Base-by-base conservation (phyloP, 2,329 filamentous ascomycete genomes). In the Elsinoe arachidis region DNA sequence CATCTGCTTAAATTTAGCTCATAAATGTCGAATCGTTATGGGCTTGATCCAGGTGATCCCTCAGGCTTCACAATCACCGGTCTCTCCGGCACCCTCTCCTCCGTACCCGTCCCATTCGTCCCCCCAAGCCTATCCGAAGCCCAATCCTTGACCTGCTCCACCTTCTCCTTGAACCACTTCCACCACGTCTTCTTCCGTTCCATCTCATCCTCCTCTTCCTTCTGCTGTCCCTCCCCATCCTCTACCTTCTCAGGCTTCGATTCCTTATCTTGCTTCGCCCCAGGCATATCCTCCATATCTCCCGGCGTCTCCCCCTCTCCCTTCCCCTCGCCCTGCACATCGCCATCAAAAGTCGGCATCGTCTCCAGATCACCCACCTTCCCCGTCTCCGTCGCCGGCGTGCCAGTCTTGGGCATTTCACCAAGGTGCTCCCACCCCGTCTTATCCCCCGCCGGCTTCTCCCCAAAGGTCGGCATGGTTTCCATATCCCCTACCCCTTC, bases 101-200 rank as follows among this genome's bases (percentile, higher is more conserved):
- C 41, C 30, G n/a, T 39, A n/a, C 11, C 26, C 12, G 41, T 49
- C 14, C 5, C 37, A 12, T 39, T 55, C 10, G 56, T 56, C 9
- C 41, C 37, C 21, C 26, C 34, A 9, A 37, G 47, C 37, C 12
- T 58, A 49, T 26, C 60, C 56, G 23, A 55, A 30, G 21, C 56
- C 52, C 33, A 61, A 44, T 33, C 56, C 54, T 19, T 60, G 61
- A 19, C 59, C 58, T 15, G 61, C 17, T 61, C 57, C 7, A 59
- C n/a, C 30, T 61, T 44, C 5, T 43, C 39, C 30, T 56, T 56
- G 43, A 59, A 34, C 59, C 57, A 59, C 37, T 54, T 38, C 59
- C 59, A 55, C 59, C 59, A 58, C 5, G 37, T 17, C 53, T 55
- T 55, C 41, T 56, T 46, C 26, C 41, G 23, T 17, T 47, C 54